Conservation (phyloP, 2,329 filamentous ascomycete genomes). For the Tolypocladium capitatum region DNA sequence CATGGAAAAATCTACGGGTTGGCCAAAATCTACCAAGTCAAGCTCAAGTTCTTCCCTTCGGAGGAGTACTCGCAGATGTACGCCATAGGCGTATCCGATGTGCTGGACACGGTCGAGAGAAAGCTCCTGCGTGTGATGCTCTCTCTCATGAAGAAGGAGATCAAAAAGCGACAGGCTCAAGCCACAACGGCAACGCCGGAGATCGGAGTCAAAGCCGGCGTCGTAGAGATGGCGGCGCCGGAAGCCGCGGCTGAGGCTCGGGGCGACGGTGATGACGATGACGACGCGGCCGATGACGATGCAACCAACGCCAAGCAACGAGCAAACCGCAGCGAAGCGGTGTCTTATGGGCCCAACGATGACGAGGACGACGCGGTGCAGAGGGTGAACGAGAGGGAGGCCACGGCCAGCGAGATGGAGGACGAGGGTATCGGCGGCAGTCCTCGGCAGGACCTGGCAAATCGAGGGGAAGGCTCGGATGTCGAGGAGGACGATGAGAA, state of each 20-base stretch:
- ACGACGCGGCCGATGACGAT: conserved; percentile 67
- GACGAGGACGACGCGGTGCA: conserved; percentile 76
- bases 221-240: conserved; percentile 35
- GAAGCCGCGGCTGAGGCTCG: conserved; percentile 17
- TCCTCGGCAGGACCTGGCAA: conserved; percentile 20
- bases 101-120: conserved; percentile 65
- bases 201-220: conserved; percentile 44
- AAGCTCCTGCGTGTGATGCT: conserved; percentile 65
- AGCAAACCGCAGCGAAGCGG: conserved; percentile 65
- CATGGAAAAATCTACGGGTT: conserved; percentile 53
- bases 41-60: conserved; percentile 70
- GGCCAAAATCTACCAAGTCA: conserved; percentile 76
- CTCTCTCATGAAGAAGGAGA: conserved; percentile 57
- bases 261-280: conserved; percentile 48
- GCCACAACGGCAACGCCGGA: conserved; percentile 62
- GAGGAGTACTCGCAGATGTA: conserved; percentile 78
- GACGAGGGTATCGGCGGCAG: conserved; percentile 40
- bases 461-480: conserved; percentile 20
- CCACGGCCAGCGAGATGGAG: conserved; percentile 21
- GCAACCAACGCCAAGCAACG: conserved; percentile 61
- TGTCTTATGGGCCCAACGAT: conserved; percentile 85
- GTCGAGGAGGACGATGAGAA: conserved; percentile 22
- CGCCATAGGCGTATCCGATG: conserved; percentile 65
- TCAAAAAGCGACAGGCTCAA: conserved; percentile 64
- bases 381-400: conserved; percentile 24